Conservation (phyloP, 1,284 basidiomycete species). For the Afroboletus lepidellus region DNA sequence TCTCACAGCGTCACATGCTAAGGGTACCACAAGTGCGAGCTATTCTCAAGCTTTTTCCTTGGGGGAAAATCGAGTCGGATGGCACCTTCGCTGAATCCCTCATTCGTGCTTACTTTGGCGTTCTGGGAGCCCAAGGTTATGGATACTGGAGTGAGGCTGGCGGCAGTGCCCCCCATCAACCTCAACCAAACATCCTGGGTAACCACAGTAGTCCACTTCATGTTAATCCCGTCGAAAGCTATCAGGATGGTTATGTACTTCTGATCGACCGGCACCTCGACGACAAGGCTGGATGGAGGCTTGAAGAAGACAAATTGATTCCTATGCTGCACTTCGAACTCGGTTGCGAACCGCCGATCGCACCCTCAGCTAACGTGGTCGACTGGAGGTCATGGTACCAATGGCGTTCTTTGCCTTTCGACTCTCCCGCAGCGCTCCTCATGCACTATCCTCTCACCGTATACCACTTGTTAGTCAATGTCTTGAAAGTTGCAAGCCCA, state of each 20-base stretch:
- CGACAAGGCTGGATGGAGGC: conserved; percentile 40
- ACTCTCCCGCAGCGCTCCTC: conserved; percentile 42
- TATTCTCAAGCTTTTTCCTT: conserved; percentile 37
- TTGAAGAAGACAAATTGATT: conserved; percentile 35
- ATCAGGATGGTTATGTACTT: conserved; percentile 36
- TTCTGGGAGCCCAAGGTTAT: conserved; percentile 37
- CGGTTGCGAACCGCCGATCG: conserved; percentile 21
- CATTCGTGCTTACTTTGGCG: conserved; percentile 38
- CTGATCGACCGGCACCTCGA: conserved; percentile 30
- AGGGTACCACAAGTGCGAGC: conserved; percentile 31
- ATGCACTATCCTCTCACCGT: conserved; percentile 41
- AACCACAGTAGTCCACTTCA: background rate
- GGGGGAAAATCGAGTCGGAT: conserved; percentile 42
- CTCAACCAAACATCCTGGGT: conserved; percentile 15
- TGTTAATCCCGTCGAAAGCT: conserved; percentile 16
- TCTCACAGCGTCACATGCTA: conserved; percentile 38
- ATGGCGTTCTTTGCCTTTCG: conserved; percentile 39
- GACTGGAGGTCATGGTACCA: conserved; percentile 43
- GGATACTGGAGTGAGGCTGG: conserved; percentile 41
- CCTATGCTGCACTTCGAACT: conserved; percentile 34
- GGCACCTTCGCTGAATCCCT: conserved; percentile 37
- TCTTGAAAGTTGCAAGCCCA: conserved; percentile 34
- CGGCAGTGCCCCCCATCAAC: conserved; percentile 34
- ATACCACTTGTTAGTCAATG: conserved; percentile 38
- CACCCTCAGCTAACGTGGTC: conserved; percentile 26